Conservation (phyloP, 2,329 filamentous ascomycete genomes). For the Colletotrichum ledebouriae region DNA sequence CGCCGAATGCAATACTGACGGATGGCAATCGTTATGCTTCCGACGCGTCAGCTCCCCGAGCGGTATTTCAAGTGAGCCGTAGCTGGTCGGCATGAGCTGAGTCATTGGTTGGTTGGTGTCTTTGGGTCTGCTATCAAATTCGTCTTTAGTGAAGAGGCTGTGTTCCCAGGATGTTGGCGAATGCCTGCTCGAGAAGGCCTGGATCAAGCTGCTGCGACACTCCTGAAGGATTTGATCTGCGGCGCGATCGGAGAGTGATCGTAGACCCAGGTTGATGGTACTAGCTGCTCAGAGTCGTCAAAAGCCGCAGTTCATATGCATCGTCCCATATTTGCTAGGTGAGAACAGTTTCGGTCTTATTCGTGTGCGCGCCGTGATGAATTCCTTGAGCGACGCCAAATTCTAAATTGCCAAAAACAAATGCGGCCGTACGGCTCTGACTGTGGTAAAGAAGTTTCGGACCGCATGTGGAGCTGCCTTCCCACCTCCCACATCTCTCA, state of each 20-base stretch:
- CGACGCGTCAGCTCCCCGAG: constrained; percentile 2
- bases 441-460: constrained; percentile 57
- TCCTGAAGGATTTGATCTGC: constrained; percentile 67
- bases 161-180: constrained; percentile 47
- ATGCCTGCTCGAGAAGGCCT: constrained; percentile 66
- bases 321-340: constrained; percentile 57
- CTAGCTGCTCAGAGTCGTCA: constrained; percentile 65
- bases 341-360: constrained; percentile 61
- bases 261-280: constrained; percentile 63
- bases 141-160: constrained; percentile 48
- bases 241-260: constrained; percentile 67
- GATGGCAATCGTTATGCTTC: constrained; percentile 8
- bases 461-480: constrained; percentile 58
- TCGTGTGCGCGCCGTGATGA: constrained; percentile 48
- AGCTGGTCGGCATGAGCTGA: neutral
- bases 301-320: constrained; percentile 66
- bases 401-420: too few relatives aligned
- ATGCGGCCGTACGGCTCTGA: constrained; percentile 50
- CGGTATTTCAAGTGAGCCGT: constrained; percentile 23
- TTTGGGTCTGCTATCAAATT: neutral
- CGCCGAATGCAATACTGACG: constrained; percentile 16
- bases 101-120: neutral
- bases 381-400: too few relatives aligned
- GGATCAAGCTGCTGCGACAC: constrained; percentile 56
- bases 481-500: constrained; percentile 51